These are phyloP conservation scores for Rhynchosporium graminicola DNA, from an alignment of 2,329 filamentous ascomycete genomes.

Conservation along the genomic window DNA sequence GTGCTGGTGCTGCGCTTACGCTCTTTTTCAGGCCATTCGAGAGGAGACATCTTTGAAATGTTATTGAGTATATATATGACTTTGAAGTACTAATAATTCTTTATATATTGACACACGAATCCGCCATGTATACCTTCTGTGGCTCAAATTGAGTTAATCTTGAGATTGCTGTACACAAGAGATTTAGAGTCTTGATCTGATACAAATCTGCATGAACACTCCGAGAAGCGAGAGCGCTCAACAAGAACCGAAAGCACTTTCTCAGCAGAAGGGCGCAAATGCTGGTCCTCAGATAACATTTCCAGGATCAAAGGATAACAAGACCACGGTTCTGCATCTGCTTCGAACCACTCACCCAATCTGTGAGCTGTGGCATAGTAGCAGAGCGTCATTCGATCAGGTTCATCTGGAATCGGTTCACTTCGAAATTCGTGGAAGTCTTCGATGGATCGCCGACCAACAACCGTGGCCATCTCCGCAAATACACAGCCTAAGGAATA, in stretches of 20 bases:
- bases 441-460: slow-evolving; percentile 20
- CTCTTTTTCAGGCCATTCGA: too few relatives aligned
- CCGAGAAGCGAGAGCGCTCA: not conserved
- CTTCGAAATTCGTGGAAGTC: slow-evolving; percentile 29
- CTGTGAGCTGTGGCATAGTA: slow-evolving; percentile 28
- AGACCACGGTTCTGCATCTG: slow-evolving; percentile 14
- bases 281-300: slow-evolving; percentile 22
- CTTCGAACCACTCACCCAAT: slow-evolving; percentile 25
- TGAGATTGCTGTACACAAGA: not conserved
- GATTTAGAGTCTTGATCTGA: not conserved
- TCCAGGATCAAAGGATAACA: slow-evolving; percentile 14
- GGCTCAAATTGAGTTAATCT: not conserved
- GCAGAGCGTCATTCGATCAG: slow-evolving; percentile 21
- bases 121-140: not conserved
- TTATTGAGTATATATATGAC: not conserved
- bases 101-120: not conserved
- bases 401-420: slow-evolving; percentile 23
- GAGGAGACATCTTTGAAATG: not conserved
- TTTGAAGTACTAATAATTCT: not conserved
- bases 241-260: slow-evolving; percentile 10
- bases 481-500: slow-evolving; percentile 29
- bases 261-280: slow-evolving; percentile 19
- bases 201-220: not conserved
- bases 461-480: slow-evolving; percentile 27
- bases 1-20: too few relatives aligned